phyloP scores from a whole-genome alignment of 2,329 filamentous ascomycete genomes.

The Magnaporthiopsis incrustans region DNA sequence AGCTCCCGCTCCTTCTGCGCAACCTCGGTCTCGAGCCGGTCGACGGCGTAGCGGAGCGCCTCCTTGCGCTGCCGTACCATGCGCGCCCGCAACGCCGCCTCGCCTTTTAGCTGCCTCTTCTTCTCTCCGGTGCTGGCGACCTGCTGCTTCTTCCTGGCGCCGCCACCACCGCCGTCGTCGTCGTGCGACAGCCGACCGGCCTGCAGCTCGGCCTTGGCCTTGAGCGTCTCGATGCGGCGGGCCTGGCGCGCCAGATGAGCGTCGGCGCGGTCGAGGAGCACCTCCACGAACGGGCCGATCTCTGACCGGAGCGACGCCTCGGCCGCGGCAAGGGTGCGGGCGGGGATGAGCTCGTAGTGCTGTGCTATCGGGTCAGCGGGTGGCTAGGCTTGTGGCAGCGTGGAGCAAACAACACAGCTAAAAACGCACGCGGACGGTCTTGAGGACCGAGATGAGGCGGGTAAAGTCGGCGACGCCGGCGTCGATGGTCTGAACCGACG shows the following conservation, averaged over 20 bases:
- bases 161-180: slow-evolving; percentile 3
- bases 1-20: slow-evolving; percentile 61
- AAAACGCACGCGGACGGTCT: slow-evolving; percentile 44
- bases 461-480: slow-evolving; percentile 51
- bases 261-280: slow-evolving; percentile 73
- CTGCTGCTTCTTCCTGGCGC: slow-evolving; percentile 11
- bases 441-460: slow-evolving; percentile 45
- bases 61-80: slow-evolving; percentile 76
- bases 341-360: slow-evolving; percentile 91
- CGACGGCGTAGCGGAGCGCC: slow-evolving; percentile 76
- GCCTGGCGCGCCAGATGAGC: slow-evolving; percentile 76
- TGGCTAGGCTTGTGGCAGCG: neutral
- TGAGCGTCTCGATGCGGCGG: slow-evolving; percentile 73
- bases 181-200: slow-evolving; percentile 52
- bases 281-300: slow-evolving; percentile 77
- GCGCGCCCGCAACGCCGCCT: slow-evolving; percentile 42
- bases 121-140: slow-evolving; percentile 13
- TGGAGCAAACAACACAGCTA: too few relatives aligned
- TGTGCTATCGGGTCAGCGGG: slow-evolving; percentile 25
- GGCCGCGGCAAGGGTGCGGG: slow-evolving; percentile 71
- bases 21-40: slow-evolving; percentile 79
- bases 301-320: slow-evolving; percentile 80
- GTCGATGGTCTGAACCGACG: slow-evolving; percentile 49
- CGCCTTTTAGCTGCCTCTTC: slow-evolving; percentile 37
- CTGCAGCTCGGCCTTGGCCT: slow-evolving; percentile 75